Percentiles rank a stretch among this genome's conserved stretches.
These are phyloP conservation scores for Xylaria hypoxylon DNA, from an alignment of 2,329 filamentous ascomycete genomes.

Conservation along the genomic window DNA sequence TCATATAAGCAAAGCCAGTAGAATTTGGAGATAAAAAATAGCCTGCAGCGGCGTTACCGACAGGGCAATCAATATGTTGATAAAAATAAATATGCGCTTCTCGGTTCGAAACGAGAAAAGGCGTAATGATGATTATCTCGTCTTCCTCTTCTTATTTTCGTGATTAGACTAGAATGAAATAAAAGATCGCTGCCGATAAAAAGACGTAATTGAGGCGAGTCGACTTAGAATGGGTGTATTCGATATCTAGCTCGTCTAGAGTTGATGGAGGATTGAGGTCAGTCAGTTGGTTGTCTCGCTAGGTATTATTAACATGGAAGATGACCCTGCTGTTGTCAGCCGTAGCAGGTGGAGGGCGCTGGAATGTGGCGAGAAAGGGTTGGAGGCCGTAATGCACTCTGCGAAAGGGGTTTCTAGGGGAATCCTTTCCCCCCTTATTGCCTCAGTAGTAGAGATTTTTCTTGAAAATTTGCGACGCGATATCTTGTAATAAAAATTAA, in stretches of 20 bases:
- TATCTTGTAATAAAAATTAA: background rate
- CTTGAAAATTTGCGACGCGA: conserved; percentile 18
- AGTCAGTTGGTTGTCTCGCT: background rate
- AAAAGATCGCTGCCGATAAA: background rate
- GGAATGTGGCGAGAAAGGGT: background rate
- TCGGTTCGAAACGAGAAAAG: background rate
- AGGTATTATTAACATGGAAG: background rate
- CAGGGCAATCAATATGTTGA: background rate
- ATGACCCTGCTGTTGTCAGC: conserved; percentile 17
- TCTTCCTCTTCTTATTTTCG: background rate
- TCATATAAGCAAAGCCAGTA: conserved; percentile 4
- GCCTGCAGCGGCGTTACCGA: conserved; percentile 28
- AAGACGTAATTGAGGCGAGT: background rate
- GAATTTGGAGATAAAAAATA: conserved; percentile 23
- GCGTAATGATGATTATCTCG: background rate
- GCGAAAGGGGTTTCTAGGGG: background rate
- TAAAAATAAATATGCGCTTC: background rate
- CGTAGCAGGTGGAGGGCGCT: conserved; percentile 4
- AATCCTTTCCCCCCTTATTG: too few relatives aligned
- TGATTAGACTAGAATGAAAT: background rate
- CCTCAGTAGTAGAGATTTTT: background rate
- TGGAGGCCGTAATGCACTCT: background rate
- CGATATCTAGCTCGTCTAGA: conserved; percentile 2
- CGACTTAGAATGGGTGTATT: conserved; percentile 5
- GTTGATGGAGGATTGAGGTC: conserved; percentile 4